Evolutionary conservation across 2,329 filamentous ascomycete species (phyloP), one percentile per base, ranked within the genome.

Genomic region (Pseudofabraea citricarpa): DNA sequence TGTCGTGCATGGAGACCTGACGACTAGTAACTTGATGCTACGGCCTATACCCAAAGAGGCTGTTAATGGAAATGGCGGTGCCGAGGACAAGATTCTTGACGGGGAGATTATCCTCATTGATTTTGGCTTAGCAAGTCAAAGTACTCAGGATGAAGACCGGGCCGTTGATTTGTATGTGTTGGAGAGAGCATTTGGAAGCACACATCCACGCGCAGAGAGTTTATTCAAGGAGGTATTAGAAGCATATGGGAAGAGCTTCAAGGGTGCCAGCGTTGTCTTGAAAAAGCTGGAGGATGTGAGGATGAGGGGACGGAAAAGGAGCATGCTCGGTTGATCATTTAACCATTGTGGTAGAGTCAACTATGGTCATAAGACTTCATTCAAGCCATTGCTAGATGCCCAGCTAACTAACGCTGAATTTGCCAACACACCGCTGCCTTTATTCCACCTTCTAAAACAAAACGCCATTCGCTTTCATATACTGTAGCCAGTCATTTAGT

Each of bases 151-250:
- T 43, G 93, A 98, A 67, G 93, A 98, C 62, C 79, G 90, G 43
- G 93, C 93, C 0, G 93, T 98, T 29, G 93, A 98, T 70, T 66
- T 98, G 43, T 98, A 98, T 64, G 93, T 98, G 9, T 72, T 98
- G 36, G 93, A 98, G 66, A 74, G 93, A 41, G 93, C 93, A 1
- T 97, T 97, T 71, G 87, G 84, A 18, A 95, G 90, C 59, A 97
- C 93, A 26, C 93, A 98, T 71, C 91, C 93, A 1, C 78, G 83
- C 40, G 88, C 90, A 1, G 88, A 95, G 61, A 72, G 71, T 16
- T 70, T 94, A 50, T 95, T 94, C 54, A 68, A 73, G 23, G 79
- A 86, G 56, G 74, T 96, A 16, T 68, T 97, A 16, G 71, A 76
- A 44, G 84, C 79, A 3, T 98, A 98, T 68, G 75, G 70, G 40